phyloP scores from a whole-genome alignment of 345 rosid genomes.

The Laguncularia racemosa region DNA sequence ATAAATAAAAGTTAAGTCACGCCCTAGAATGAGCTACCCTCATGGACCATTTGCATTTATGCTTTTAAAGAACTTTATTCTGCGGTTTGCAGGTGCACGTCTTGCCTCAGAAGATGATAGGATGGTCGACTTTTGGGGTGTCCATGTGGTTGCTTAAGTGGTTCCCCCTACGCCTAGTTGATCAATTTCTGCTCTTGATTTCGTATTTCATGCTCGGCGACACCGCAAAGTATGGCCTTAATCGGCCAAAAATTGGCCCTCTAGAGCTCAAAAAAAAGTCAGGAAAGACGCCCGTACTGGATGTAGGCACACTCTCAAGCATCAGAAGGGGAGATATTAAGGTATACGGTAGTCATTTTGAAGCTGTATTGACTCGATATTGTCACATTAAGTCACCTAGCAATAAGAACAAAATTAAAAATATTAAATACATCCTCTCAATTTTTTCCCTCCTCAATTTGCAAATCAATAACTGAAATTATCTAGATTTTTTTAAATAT shows the following conservation, averaged over 20 bases:
- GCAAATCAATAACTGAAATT: too few relatives aligned
- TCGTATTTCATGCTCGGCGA: slow-evolving; percentile 56
- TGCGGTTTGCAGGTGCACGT: slow-evolving; percentile 64
- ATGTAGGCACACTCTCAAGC: slow-evolving; percentile 63
- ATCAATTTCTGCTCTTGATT: slow-evolving; percentile 43
- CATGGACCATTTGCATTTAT: slow-evolving; percentile 6
- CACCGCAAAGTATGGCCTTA: slow-evolving; percentile 49
- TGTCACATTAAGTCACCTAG: too few relatives aligned
- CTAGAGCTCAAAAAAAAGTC: slow-evolving; percentile 50
- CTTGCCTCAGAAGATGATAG: slow-evolving; percentile 82
- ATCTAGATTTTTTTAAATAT: too few relatives aligned
- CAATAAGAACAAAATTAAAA: too few relatives aligned
- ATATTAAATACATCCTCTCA: too few relatives aligned
- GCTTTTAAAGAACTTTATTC: not conserved
- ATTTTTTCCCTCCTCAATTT: too few relatives aligned
- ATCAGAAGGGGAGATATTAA: slow-evolving; percentile 67
- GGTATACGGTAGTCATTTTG: slow-evolving; percentile 22
- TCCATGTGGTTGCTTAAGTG: slow-evolving; percentile 74
- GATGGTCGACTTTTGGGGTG: slow-evolving; percentile 71
- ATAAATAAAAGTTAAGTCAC: not conserved
- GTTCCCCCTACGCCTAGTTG: slow-evolving; percentile 61
- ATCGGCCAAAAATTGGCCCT: slow-evolving; percentile 71
- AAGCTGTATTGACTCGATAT: too few relatives aligned
- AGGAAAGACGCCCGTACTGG: slow-evolving; percentile 90
- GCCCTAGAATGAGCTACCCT: slow-evolving; percentile 3